Evolutionary conservation across 2,329 filamentous ascomycete genomes (phyloP), one percentile per base, ranked within the genome.

Genomic region (Falciphora oryzae): DNA sequence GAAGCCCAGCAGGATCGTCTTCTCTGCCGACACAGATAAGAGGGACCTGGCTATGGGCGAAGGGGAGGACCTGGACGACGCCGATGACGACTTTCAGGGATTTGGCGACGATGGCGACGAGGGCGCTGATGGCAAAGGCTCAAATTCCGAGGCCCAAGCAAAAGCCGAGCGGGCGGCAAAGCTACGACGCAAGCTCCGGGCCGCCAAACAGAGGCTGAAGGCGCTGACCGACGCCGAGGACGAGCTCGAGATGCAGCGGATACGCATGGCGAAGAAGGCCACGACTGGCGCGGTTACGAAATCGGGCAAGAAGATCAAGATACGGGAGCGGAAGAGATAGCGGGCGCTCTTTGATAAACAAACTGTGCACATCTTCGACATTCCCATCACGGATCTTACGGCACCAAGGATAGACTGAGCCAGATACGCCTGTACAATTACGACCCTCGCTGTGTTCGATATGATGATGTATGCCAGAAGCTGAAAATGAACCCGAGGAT

Each of bases 231-330:
- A 80, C 28, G 83, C 85, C 29, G 86, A 89, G 74, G 75, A 79
- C 56, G 77, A 82, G 69, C 77, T 89, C 31, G 85, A 86, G 67
- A 66, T 85, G 64, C 85, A 88, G 73, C 79, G 82, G 66, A 83
- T 85, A 25, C 84, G 82, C 73, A 89, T 88, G 85, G 85, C 84
- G 50, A 89, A 89, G 78, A 87, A 85, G 68, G 78, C 83, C 11
- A 88, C 85, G 2, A 81, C 83, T 7, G 84, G 84, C 53, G 84
- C 85, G 18, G 71, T 79, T n/a, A 87, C 83, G 32, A 86, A 85
- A 72, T 78, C 79, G 56, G 86, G 86, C 29, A 83, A 83, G 74
- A 88, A 85, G 76, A 82, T 87, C 67, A 87, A 86, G 78, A 80
- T 88, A 64, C 81, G 84, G 67, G 80, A 85, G 73, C 80, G 86